phyloP scores from a whole-genome alignment of 805 yeast genomes.

The Hanseniaspora mollemarum region DNA sequence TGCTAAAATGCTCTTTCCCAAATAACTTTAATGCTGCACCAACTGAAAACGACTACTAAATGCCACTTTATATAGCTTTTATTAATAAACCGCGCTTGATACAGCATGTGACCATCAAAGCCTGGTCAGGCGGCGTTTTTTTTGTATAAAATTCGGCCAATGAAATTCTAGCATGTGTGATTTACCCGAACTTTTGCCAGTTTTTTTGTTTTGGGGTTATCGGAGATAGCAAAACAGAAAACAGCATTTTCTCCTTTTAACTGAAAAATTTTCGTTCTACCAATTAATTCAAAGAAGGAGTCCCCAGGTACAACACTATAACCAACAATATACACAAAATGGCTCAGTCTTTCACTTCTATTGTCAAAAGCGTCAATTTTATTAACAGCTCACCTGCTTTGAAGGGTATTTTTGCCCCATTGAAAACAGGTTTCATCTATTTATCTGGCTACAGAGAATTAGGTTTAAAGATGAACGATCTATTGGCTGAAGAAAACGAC shows the following conservation, averaged over 20 bases:
- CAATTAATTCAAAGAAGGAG: neutral
- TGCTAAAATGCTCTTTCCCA: constrained; percentile 57
- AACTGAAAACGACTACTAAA: constrained; percentile 53
- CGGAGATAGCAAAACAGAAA: neutral
- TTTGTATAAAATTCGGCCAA: constrained; percentile 9
- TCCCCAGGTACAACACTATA: neutral
- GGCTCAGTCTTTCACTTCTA: constrained; percentile 48
- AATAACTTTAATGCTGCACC: constrained; percentile 44
- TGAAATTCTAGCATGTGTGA: neutral
- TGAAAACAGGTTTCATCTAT: constrained; percentile 60
- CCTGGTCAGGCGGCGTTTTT: too few species aligned
- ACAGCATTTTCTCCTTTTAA: neutral
- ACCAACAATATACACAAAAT: constrained; percentile 16
- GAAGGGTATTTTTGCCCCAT: constrained; percentile 65
- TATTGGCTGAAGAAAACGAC: constrained; percentile 78
- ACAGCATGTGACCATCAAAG: too few species aligned
- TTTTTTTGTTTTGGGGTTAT: neutral
- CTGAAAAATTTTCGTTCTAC: neutral
- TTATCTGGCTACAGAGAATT: constrained; percentile 87
- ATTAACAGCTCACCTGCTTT: constrained; percentile 71
- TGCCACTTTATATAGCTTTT: neutral
- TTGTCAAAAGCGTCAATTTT: constrained; percentile 64
- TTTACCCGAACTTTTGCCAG: neutral
- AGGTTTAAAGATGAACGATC: constrained; percentile 85
- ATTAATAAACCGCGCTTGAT: neutral